Percentiles rank a stretch among this genome's conserved stretches.
Evolutionary conservation across 495 filamentous ascomycete genomes (phyloP).

Genomic region (Stereocaulon alpinum): DNA sequence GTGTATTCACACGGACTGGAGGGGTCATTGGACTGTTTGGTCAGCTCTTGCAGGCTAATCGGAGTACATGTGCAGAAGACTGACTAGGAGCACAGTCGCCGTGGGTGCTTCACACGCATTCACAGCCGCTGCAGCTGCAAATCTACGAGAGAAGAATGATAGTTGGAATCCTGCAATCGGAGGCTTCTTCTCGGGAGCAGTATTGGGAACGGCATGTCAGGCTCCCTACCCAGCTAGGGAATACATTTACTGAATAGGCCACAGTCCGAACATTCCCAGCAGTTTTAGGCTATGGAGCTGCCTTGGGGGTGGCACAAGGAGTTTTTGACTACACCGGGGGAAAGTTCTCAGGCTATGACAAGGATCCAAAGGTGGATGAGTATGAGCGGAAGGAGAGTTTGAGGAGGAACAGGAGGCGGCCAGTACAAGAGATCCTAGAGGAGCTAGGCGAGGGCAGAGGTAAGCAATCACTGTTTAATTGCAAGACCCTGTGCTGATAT

Average conservation of each 20-base stretch:
- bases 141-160: conserved; percentile 68
- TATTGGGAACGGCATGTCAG: conserved; percentile 57
- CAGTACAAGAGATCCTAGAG: conserved; percentile 71
- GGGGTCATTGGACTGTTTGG: conserved; percentile 56
- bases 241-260: conserved; percentile 11
- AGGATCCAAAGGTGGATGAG: conserved; percentile 58
- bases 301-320: conserved; percentile 52
- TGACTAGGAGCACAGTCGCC: conserved; percentile 47
- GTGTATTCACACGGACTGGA: conserved; percentile 65
- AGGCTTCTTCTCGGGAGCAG: conserved; percentile 59
- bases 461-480: conserved; percentile 27
- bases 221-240: conserved; percentile 2
- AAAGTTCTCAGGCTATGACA: conserved; percentile 44
- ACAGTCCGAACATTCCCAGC: conserved; percentile 66
- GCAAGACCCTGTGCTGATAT: not conserved
- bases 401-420: conserved; percentile 61
- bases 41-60: conserved; percentile 26
- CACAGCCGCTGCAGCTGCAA: conserved; percentile 58
- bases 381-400: conserved; percentile 68
- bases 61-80: not conserved
- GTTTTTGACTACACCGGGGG: conserved; percentile 73
- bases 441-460: conserved; percentile 86
- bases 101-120: conserved; percentile 75
- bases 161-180: conserved; percentile 58
- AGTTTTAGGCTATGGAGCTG: conserved; percentile 67